Base-by-base conservation (phyloP, 2,329 filamentous ascomycete genomes). In the Coniochaeta ligniaria region DNA sequence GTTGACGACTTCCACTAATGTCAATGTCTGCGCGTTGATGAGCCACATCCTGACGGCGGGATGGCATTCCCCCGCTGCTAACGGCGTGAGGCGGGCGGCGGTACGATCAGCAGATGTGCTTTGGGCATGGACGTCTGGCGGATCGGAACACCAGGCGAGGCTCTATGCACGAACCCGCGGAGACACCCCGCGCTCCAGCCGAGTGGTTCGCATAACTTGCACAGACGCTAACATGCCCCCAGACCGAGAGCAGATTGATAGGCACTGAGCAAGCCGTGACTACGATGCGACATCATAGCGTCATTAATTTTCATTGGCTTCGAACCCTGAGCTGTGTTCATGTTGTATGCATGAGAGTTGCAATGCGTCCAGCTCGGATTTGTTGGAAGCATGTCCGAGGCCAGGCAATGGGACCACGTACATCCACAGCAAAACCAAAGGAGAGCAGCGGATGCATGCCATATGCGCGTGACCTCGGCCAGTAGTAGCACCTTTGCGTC, bases 1-100 rank as follows among this genome's bases (percentile, higher is more conserved):
- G 31, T 35, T 26, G 0, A 43, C 24, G 31, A 33, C 22, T 41
- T 43, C 36, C 16, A 50, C 36, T 31, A 52, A 35, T 22, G 20
- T 8, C 68, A 65, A 71, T 58, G 71, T 71, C 45, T 70, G 73
- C 1, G 70, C 73, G 3, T 75, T 77, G 9, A 72, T 72, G 11
- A 59, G 58, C 45, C 58, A 54, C 58, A 59, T 59, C 7, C 12
- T 59, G 35, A 26, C 47, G 12, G 26, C 22, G 16, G 38, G 38
- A 41, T 16, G 24, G 12, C 26, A 7, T 31, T 31, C 47, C 24
- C 45, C 47, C 22, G 47, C 47, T n/a, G 2, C 9, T 7, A 12
- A 3, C 45, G 31, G 12, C 7, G 35, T 52, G 47, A 28, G 24
- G 47, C 2, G 47, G 11, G 4, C 11, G 14, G 26, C 16, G 14